These are phyloP conservation scores for Hypoxylon sp. DNA, from an alignment of 2,329 filamentous ascomycete genomes.

Conservation along the genomic window DNA sequence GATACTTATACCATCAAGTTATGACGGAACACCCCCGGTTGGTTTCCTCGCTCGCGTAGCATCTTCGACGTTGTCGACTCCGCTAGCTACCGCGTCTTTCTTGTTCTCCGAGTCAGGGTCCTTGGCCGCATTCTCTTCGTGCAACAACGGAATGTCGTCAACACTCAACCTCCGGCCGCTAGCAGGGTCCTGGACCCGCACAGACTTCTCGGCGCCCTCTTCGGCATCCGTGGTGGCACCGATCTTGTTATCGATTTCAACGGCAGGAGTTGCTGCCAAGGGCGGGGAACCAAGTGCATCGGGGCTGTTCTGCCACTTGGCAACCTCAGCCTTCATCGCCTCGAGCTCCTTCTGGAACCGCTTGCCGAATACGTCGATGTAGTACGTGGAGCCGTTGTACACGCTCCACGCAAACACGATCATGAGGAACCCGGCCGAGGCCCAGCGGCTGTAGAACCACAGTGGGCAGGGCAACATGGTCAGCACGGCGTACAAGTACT, in stretches of 20 bases:
- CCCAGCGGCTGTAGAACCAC: slow-evolving; percentile 92
- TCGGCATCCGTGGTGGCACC: slow-evolving; percentile 43
- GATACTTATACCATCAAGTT: not conserved
- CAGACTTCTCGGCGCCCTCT: slow-evolving; percentile 42
- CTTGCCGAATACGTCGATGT: slow-evolving; percentile 98
- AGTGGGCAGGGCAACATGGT: slow-evolving; percentile 96
- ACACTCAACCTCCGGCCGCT: slow-evolving; percentile 55
- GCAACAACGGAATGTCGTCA: slow-evolving; percentile 71
- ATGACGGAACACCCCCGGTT: slow-evolving; percentile 41
- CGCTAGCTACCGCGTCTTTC: slow-evolving; percentile 55
- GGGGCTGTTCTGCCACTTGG: slow-evolving; percentile 82
- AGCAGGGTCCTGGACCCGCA: slow-evolving; percentile 50
- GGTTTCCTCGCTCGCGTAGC: slow-evolving; percentile 64
- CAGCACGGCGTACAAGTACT: slow-evolving; percentile 89
- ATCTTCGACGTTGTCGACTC: slow-evolving; percentile 63
- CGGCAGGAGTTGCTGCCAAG: slow-evolving; percentile 56
- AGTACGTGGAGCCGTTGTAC: slow-evolving; percentile 97
- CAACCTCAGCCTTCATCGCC: slow-evolving; percentile 87
- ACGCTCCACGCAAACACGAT: slow-evolving; percentile 94
- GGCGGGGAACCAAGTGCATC: slow-evolving; percentile 61
- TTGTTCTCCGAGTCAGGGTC: slow-evolving; percentile 11
- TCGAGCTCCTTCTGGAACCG: slow-evolving; percentile 97
- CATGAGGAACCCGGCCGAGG: slow-evolving; percentile 82
- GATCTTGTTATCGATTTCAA: slow-evolving; percentile 42
- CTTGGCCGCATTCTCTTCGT: slow-evolving; percentile 59